These are phyloP conservation scores for Talaromyces borbonicus DNA, from an alignment of 495 filamentous ascomycete species.

Conservation along the genomic window DNA sequence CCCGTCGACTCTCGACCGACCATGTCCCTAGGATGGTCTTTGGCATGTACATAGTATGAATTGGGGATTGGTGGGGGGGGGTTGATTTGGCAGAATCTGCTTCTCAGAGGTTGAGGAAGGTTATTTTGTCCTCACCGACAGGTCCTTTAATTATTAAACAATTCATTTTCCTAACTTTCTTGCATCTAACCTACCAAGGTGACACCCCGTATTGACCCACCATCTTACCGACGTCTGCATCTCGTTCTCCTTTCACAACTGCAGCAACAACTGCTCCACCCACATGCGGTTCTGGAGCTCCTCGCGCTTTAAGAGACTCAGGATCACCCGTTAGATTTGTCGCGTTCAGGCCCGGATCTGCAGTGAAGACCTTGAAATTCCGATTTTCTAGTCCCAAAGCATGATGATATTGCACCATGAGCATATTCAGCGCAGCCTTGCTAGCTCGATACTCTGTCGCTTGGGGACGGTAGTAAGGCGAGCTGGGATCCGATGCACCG, in stretches of 20 bases:
- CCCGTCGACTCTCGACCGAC: too few species aligned
- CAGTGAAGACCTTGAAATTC: conserved; percentile 13
- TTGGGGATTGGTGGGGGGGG: too few species aligned
- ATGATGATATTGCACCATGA: conserved; percentile 14
- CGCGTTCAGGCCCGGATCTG: conserved; percentile 15
- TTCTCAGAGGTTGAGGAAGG: too few species aligned
- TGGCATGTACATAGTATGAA: too few species aligned
- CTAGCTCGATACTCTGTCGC: conserved; percentile 26
- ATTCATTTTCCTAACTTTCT: too few species aligned
- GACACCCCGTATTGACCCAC: conserved; percentile 18
- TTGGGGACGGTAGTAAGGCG: conserved; percentile 11
- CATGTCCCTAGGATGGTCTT: too few species aligned
- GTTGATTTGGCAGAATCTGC: too few species aligned
- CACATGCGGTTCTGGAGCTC: conserved; percentile 16
- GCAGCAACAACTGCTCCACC: conserved; percentile 18
- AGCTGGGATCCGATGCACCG: conserved; percentile 18
- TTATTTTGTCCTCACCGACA: too few species aligned
- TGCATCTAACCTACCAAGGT: conserved; percentile 8
- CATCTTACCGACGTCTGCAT: conserved; percentile 19
- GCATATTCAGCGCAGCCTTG: conserved; percentile 37
- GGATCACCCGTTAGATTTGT: conserved; percentile 13
- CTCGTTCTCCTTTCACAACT: conserved; percentile 21
- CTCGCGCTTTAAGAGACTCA: conserved; percentile 16
- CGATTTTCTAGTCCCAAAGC: conserved; percentile 7
- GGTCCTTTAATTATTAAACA: too few species aligned